Evolutionary conservation across 106 monocot species (phyloP).

Genomic region (Chionographis japonica): DNA sequence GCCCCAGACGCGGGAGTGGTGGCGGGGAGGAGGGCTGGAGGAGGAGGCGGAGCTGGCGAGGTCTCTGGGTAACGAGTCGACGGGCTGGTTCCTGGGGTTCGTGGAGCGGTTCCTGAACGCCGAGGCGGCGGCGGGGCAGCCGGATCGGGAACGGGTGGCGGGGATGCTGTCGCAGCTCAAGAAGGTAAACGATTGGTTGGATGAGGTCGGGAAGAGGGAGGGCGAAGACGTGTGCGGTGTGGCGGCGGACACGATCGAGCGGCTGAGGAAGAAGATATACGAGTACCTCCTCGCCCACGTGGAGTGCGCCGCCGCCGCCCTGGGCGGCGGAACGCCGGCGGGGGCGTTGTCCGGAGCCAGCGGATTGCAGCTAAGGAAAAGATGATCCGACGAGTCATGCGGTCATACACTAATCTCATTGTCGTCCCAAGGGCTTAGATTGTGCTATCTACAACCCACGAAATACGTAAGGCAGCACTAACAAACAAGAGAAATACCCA

Average conservation of each 20-base stretch:
- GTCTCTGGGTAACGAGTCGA: slow-evolving; percentile 43
- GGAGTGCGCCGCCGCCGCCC: slow-evolving; percentile 78
- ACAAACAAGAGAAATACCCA: too few relatives aligned
- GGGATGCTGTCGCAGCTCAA: slow-evolving; percentile 91
- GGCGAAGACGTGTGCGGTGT: slow-evolving; percentile 7
- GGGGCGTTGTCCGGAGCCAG: neutral
- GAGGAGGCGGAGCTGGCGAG: slow-evolving; percentile 56
- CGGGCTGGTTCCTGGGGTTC: slow-evolving; percentile 81
- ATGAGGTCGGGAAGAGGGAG: slow-evolving; percentile 19
- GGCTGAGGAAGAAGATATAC: slow-evolving; percentile 89
- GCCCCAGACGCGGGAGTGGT: slow-evolving; percentile 48
- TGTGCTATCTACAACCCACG: too few relatives aligned
- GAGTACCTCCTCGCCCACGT: slow-evolving; percentile 85
- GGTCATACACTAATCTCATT: neutral
- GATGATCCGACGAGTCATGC: slow-evolving; percentile 6
- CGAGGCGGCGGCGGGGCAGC: slow-evolving; percentile 27
- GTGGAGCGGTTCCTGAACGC: slow-evolving; percentile 78
- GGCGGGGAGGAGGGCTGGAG: slow-evolving; percentile 49
- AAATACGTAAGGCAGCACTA: too few relatives aligned
- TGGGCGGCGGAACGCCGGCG: slow-evolving; percentile 25
- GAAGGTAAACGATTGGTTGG: slow-evolving; percentile 94
- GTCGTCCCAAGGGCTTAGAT: too few relatives aligned
- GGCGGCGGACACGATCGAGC: slow-evolving; percentile 50
- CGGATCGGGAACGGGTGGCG: slow-evolving; percentile 48
- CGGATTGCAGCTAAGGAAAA: slow-evolving; percentile 3